phyloP scores from a whole-genome alignment of 2,329 filamentous ascomycete genomes.

The Seiridium cupressi region DNA sequence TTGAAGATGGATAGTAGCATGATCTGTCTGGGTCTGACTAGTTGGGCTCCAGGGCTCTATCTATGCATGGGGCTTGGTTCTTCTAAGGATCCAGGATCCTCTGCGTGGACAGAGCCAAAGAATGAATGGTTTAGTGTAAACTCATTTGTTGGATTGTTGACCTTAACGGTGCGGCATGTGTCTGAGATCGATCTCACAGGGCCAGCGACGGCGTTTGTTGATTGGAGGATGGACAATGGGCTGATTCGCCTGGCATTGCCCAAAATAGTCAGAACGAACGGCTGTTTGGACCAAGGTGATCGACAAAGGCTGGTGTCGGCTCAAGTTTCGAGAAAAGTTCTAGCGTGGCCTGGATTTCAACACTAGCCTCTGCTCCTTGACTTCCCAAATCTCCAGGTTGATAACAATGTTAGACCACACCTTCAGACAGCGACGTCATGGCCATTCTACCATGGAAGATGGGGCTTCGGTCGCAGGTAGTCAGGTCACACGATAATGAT shows the following conservation, averaged over 20 bases:
- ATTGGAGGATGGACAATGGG: not conserved
- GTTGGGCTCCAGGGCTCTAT: too few species aligned
- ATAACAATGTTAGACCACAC: not conserved
- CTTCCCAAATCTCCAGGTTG: not conserved
- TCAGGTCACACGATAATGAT: constrained; percentile 5
- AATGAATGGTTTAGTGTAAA: too few species aligned
- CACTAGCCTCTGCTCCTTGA: not conserved
- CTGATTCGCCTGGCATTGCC: not conserved
- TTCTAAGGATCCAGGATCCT: too few species aligned
- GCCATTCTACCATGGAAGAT: not conserved
- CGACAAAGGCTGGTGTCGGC: not conserved
- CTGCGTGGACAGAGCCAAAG: too few species aligned
- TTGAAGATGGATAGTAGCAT: too few species aligned
- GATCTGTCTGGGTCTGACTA: too few species aligned
- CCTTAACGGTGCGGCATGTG: too few species aligned
- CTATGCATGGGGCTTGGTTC: too few species aligned
- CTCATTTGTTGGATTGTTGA: too few species aligned
- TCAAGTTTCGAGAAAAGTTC: not conserved
- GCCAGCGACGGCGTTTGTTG: not conserved
- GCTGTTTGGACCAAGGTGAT: not conserved
- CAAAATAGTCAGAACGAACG: not conserved
- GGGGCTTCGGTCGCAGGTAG: not conserved
- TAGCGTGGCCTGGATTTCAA: not conserved
- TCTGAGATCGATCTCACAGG: too few species aligned
- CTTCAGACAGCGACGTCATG: not conserved